Base-by-base conservation (phyloP, 2,329 filamentous ascomycete species). In the Sphaerulina musiva region DNA sequence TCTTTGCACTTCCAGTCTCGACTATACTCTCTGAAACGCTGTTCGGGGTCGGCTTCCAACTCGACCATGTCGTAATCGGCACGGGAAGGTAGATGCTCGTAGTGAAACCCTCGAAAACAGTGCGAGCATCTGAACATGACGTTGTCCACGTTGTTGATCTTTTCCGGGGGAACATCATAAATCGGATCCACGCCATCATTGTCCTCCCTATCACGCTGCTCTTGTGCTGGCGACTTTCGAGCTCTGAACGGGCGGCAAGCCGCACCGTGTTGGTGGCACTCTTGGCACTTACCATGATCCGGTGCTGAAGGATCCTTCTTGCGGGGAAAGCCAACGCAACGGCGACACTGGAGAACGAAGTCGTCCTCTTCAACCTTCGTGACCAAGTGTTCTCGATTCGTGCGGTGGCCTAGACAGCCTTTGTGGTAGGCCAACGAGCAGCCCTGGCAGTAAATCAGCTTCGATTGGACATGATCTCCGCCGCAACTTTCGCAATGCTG, bases 331-430 rank as follows among this genome's bases (percentile, higher is more conserved):
- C 85, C 85, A 58, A 97, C 79, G 68, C 93, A 98, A 53, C 84
- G 86, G 60, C 84, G 85, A 72, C 93, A 98, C 68, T 98, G 93
- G 39, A 98, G 74, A 12, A 98, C 84, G 63, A 95, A 97, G 38
- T 85, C 72, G 2, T 85, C 82, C 1, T 85, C 76, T 2, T 77
- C 84, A 49, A 96, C 72, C 69, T 97, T 98, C 23, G 90, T 97
- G 8, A 89, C 89, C 36, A 93, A 74, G 68, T 97, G 93, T n/a
- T 95, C 89, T 56, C 93, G 80, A 10, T 70, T 75, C 48, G 79
- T 80, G 47, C 93, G 82, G 46, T 78, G 76, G 1, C 92, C 90
- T 29, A 98, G 77, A 66, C 93, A 98, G 40, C 73, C 74, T 69
- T 87, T 89, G 71, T 98, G 93, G 62, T 89, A 95, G 0, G 87